Conservation (phyloP, 75 land plant species). For the Adiantum capillusveneris region DNA sequence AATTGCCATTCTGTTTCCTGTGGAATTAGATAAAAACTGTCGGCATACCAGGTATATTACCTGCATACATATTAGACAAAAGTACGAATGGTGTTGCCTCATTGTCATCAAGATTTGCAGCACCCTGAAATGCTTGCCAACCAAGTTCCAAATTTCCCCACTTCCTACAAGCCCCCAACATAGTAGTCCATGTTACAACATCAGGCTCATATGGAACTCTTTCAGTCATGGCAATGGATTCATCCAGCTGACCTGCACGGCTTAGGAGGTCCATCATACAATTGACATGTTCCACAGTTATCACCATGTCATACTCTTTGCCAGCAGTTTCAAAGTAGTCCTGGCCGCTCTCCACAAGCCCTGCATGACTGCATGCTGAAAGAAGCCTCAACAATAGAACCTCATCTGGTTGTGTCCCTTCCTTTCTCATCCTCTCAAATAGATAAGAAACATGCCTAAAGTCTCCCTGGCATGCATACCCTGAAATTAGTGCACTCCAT, state of each 20-base stretch:
- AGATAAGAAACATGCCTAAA: too few species aligned
- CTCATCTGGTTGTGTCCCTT: too few species aligned
- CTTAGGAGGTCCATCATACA: constrained; percentile 11
- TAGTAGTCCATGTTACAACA: neutral
- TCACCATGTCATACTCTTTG: constrained; percentile 8
- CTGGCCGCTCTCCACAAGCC: constrained; percentile 7
- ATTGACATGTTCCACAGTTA: constrained; percentile 10
- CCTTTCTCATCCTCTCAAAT: too few species aligned
- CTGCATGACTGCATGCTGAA: constrained; percentile 15
- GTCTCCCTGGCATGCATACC: too few species aligned
- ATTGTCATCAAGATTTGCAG: neutral
- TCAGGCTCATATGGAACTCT: constrained; percentile 2
- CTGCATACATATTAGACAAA: constrained; percentile 5
- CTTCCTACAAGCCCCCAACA: constrained; percentile 10
- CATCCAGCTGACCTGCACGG: constrained; percentile 10
- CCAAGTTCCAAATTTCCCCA: constrained; percentile 8
- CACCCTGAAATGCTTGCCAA: neutral
- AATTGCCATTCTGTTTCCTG: too few species aligned
- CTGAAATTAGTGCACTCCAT: constrained; percentile 8
- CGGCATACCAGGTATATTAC: too few species aligned
- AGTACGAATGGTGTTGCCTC: constrained; percentile 5
- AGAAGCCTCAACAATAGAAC: too few species aligned
- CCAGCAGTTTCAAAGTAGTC: constrained; percentile 7
- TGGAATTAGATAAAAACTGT: too few species aligned
- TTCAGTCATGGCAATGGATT: neutral